Evolutionary conservation across 2,329 filamentous ascomycete species (phyloP), one percentile per base, ranked within the genome.

Genomic region (Stagonosporopsis rhizophila): DNA sequence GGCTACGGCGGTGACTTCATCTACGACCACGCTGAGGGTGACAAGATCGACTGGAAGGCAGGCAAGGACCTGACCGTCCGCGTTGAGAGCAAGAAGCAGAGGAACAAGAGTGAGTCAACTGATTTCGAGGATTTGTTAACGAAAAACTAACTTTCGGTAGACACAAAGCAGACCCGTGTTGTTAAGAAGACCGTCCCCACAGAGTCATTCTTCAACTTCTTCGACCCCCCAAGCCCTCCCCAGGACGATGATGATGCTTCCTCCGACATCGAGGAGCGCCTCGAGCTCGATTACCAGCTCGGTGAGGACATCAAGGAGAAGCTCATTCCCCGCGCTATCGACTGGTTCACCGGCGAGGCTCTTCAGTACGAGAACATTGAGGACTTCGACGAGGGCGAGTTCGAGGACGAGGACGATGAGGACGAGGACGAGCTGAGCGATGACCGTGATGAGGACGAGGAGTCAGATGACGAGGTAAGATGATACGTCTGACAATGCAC

Each of bases 281-380:
- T 99, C 53, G 95, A 99, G 82, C 88, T 99, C 48, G 95, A 99
- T 81, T 99, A 98, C 79, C 94, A 98, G 81, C 88, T 99, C 40
- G 95, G 95, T 66, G 95, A 99, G 83, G 95, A 99, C 75, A 97
- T 99, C 82, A 99, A 99, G 83, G 95, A 99, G 86, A 99, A 99
- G 83, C 86, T 99, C 65, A 99, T 99, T 68, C 95, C 95, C 64
- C 92, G 94, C 68, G 95, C 96, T 55, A 95, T 99, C 71, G 95
- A 99, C 80, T 99, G 95, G 95, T 99, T 99, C 79, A 99, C 95
- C 49, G 95, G 95, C 56, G 95, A 99, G 81, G 95, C 95, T 67
- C 88, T 99, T 62, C 93, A 95, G 69, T 99, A 92, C 70, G 95
- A 99, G 83, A 94, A 97, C 77, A 79, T 96, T 59, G 90, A 96